Percentiles rank a stretch among this genome's conserved stretches.
phyloP scores from a whole-genome alignment of 208 protist genomes.

The Hexamita inflata region DNA sequence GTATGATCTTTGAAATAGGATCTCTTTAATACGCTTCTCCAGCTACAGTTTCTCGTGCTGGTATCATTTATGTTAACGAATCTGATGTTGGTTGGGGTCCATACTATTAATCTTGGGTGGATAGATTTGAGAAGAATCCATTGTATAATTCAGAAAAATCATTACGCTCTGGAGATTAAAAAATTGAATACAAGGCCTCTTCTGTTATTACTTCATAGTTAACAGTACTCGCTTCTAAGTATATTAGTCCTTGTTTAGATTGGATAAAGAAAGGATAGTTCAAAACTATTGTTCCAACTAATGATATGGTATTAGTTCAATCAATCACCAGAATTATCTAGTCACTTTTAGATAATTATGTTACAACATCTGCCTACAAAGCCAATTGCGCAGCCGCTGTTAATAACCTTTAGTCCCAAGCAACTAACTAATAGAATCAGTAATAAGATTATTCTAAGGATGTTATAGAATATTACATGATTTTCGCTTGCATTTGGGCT shows the following conservation, averaged over 20 bases:
- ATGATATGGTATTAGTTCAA: slow-evolving; percentile 82
- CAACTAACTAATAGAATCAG: not conserved
- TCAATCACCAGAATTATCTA: slow-evolving; percentile 81
- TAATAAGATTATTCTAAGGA: slow-evolving; percentile 13
- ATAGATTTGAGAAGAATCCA: slow-evolving; percentile 30
- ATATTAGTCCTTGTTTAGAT: slow-evolving; percentile 72
- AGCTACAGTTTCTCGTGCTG: slow-evolving; percentile 77
- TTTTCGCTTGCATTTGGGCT: slow-evolving; percentile 83
- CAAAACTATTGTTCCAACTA: slow-evolving; percentile 53
- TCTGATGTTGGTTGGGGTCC: slow-evolving; percentile 82
- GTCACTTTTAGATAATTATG: slow-evolving; percentile 55
- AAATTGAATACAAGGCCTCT: no score
- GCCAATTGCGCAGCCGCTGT: not conserved
- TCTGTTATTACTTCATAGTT: slow-evolving; percentile 50
- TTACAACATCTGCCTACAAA: not conserved
- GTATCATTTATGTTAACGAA: slow-evolving; percentile 57
- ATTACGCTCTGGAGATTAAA: no score
- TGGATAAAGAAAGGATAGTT: slow-evolving; percentile 59
- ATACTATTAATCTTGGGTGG: slow-evolving; percentile 64
- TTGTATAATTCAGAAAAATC: no score
- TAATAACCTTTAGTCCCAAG: not conserved
- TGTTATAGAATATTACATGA: slow-evolving; percentile 76
- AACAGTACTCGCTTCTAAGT: slow-evolving; percentile 84
- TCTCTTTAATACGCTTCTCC: slow-evolving; percentile 85
- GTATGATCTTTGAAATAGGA: slow-evolving; percentile 89